phyloP scores from a whole-genome alignment of 495 filamentous ascomycete species.

The Penicillium pulvis region DNA sequence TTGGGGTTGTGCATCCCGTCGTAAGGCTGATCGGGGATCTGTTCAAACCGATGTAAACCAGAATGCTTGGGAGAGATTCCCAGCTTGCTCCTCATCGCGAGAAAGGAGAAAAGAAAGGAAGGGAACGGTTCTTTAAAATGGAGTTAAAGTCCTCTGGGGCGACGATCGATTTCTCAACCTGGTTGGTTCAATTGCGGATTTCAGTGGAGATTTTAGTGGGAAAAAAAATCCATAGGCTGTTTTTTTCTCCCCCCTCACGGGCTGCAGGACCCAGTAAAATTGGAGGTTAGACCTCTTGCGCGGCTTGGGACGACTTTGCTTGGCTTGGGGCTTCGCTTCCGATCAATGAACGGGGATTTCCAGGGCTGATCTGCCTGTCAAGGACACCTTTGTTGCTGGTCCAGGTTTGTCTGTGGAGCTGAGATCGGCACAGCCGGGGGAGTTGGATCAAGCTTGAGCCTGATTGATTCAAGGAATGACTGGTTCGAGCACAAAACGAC shows the following conservation, averaged over 20 bases:
- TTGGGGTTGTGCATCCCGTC: constrained; percentile 50
- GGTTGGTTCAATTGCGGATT: constrained; percentile 14
- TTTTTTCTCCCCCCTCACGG: constrained; percentile 11
- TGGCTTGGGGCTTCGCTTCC: constrained; percentile 3
- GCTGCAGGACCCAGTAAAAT: constrained; percentile 6
- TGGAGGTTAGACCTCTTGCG: background rate
- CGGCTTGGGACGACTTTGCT: background rate
- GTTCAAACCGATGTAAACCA: constrained; percentile 48
- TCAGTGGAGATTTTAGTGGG: constrained; percentile 9
- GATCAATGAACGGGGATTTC: background rate
- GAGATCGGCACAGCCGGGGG: background rate
- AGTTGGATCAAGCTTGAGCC: background rate
- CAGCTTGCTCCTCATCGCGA: constrained; percentile 37
- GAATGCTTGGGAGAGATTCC: constrained; percentile 42
- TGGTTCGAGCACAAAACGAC: background rate
- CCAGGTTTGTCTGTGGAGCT: background rate
- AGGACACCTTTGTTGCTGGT: background rate
- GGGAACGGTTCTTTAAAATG: constrained; percentile 7
- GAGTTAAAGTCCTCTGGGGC: background rate
- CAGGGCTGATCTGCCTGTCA: background rate
- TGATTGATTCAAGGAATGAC: background rate
- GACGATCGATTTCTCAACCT: constrained; percentile 8
- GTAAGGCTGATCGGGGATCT: constrained; percentile 43
- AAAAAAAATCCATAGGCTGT: constrained; percentile 10
- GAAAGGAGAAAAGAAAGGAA: constrained; percentile 4